Base-by-base conservation (phyloP, 129 eudicot species). In the Lactuca saligna region DNA sequence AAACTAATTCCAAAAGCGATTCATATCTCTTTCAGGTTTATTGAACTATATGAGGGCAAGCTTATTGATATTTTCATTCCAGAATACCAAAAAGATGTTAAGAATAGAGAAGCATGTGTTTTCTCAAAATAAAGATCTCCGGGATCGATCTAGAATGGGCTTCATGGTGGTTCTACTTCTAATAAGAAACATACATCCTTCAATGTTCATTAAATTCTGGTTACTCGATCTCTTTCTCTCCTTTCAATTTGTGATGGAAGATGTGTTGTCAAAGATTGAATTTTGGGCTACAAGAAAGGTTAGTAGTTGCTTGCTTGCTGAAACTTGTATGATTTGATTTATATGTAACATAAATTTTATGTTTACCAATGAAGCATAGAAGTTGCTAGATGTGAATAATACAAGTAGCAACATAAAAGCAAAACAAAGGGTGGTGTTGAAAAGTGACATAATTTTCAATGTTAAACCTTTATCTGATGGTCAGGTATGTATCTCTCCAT, bases 261-360 rank as follows among this genome's bases (percentile, higher is more conserved):
- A 81, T 12, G 82, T 90, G 69, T 64, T 94, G 79, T 75, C 94
- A 39, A 97, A 94, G 59, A 83, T 86, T 39, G 97, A 90, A 68
- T 94, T 94, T 75, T 94, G 99, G 99, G 96, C 99, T 5, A 83
- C 99, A 15, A 90, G 97, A 78, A 94, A 89, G 97, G 99, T 90
- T 74, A 66, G 79, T 65, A 44, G 39, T 55, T 61, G 17, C 29
- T 35, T 46, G 51, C 51, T 46, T 20, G 20, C 20, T 0, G 34
- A 8, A 70, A 5, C 51, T 1, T 20, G 20, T 20, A 56, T 67
- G 58, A 61, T 32, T 37, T 25, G 51, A 7, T 64, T n/a, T 73
- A 20, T 20, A 20, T 72, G 68, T 84, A 56, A 78, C 63, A 69
- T 53, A 66, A 72, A 64, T 0, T 20, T 20, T 54, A 10, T 60